A percentile compares a stretch with the other conserved stretches of the same genome.
Conservation (phyloP, 2,329 filamentous ascomycete species). For the Botrytis tulipae region DNA sequence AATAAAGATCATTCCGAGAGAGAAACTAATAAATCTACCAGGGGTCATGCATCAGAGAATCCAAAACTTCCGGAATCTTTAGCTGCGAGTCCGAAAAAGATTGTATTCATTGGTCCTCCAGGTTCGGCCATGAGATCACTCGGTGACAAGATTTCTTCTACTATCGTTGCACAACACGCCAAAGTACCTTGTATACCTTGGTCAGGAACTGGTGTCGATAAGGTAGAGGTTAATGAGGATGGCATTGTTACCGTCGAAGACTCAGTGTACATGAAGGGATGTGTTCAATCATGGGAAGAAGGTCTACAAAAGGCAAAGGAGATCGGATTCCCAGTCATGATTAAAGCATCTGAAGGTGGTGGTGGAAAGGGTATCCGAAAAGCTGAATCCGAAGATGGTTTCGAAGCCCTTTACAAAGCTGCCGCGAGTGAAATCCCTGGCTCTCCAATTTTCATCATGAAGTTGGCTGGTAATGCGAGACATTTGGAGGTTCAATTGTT, state of each 20-base stretch:
- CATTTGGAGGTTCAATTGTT: slow-evolving; percentile 97
- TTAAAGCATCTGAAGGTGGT: slow-evolving; percentile 99
- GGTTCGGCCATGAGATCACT: slow-evolving; percentile 98
- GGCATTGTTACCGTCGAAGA: slow-evolving; percentile 93
- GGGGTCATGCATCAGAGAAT: slow-evolving; percentile 98
- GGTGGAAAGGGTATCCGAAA: slow-evolving; percentile 99
- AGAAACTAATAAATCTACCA: slow-evolving; percentile 40
- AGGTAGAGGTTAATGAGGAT: slow-evolving; percentile 73
- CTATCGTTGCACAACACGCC: slow-evolving; percentile 97
- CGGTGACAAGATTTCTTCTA: slow-evolving; percentile 99
- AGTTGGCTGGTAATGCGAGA: slow-evolving; percentile 91
- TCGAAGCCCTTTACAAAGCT: slow-evolving; percentile 86
- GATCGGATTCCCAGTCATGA: slow-evolving; percentile 99
- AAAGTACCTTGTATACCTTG: slow-evolving; percentile 97
- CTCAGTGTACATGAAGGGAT: slow-evolving; percentile 82
- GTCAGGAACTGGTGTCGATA: slow-evolving; percentile 89
- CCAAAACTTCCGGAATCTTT: slow-evolving; percentile 95
- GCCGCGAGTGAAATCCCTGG: slow-evolving; percentile 97
- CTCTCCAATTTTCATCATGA: slow-evolving; percentile 99
- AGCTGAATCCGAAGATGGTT: slow-evolving; percentile 80
- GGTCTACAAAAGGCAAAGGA: slow-evolving; percentile 80
- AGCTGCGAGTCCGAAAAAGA: slow-evolving; percentile 95
- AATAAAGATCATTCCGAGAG: neutral
- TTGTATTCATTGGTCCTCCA: slow-evolving; percentile 97
- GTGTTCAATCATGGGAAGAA: slow-evolving; percentile 85